phyloP scores from a whole-genome alignment of 2,329 filamentous ascomycete genomes.

The Dissoconium aciculare region DNA sequence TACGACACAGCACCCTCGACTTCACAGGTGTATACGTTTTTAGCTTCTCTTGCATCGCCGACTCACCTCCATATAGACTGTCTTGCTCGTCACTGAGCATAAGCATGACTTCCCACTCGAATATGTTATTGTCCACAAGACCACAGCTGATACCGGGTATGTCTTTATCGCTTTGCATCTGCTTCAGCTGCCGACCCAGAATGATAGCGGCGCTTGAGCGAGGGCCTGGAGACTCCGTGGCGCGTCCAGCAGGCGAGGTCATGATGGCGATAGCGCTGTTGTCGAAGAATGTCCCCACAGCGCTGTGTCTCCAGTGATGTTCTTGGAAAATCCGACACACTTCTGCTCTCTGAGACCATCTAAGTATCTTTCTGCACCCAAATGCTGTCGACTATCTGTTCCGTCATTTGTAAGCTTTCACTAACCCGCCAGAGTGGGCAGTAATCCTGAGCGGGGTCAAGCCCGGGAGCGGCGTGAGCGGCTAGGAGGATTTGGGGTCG shows the following conservation, averaged over 20 bases:
- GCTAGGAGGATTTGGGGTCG: too few relatives aligned
- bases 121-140: conserved; percentile 71
- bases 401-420: too few relatives aligned
- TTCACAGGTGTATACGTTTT: not conserved
- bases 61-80: conserved; percentile 77
- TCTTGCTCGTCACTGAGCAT: conserved; percentile 75
- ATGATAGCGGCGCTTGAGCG: conserved; percentile 50
- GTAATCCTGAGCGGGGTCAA: too few relatives aligned
- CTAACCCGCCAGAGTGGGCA: too few relatives aligned
- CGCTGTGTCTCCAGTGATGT: too few relatives aligned
- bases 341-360: too few relatives aligned
- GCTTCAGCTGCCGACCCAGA: conserved; percentile 73
- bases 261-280: too few relatives aligned
- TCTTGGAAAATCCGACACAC: too few relatives aligned
- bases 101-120: conserved; percentile 97
- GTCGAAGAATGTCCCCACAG: too few relatives aligned
- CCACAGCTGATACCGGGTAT: conserved; percentile 91
- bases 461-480: too few relatives aligned
- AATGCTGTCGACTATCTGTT: too few relatives aligned
- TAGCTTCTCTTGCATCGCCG: conserved; percentile 1
- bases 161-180: conserved; percentile 84
- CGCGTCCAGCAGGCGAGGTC: conserved; percentile 5
- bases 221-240: conserved; percentile 13
- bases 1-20: not conserved
- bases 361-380: too few relatives aligned